Evolutionary conservation across 2,329 filamentous ascomycete species (phyloP).

Genomic region (Fusarium fujikuroi): DNA sequence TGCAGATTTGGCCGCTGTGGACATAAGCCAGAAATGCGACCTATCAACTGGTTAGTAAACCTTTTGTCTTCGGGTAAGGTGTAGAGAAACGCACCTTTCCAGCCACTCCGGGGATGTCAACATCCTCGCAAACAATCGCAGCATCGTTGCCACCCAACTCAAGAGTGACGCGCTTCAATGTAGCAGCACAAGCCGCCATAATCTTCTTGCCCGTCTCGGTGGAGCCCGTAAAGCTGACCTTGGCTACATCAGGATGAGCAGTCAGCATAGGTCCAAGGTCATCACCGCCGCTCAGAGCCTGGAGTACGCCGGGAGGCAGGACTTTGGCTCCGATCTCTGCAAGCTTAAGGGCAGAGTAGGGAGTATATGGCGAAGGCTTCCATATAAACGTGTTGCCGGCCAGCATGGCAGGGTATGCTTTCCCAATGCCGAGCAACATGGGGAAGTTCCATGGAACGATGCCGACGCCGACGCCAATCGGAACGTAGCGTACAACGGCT

Average conservation of each 20-base stretch:
- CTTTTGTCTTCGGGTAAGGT: accelerated
- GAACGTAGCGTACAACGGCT: background rate
- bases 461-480: slow-evolving; percentile 31
- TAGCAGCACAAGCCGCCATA: slow-evolving; percentile 41
- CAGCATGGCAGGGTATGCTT: slow-evolving; percentile 66
- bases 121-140: slow-evolving; percentile 1
- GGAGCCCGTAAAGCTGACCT: slow-evolving; percentile 72
- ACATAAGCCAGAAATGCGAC: background rate
- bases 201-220: slow-evolving; percentile 64
- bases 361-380: slow-evolving; percentile 68
- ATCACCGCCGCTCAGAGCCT: slow-evolving; percentile 69
- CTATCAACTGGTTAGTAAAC: accelerated
- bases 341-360: slow-evolving; percentile 67
- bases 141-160: slow-evolving; percentile 55
- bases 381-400: slow-evolving; percentile 67
- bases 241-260: slow-evolving; percentile 65
- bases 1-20: background rate
- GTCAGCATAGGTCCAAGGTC: slow-evolving; percentile 68
- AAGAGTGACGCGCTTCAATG: slow-evolving; percentile 69
- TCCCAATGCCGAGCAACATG: slow-evolving; percentile 47
- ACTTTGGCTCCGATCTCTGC: slow-evolving; percentile 66
- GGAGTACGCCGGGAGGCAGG: slow-evolving; percentile 71
- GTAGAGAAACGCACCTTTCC: background rate
- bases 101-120: background rate
- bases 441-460: slow-evolving; percentile 43